A percentile compares a stretch with the other conserved stretches of the same genome.
These are phyloP conservation scores for Lasiosphaeriaceae sp. DNA, from an alignment of 495 filamentous ascomycete genomes.

Conservation along the genomic window DNA sequence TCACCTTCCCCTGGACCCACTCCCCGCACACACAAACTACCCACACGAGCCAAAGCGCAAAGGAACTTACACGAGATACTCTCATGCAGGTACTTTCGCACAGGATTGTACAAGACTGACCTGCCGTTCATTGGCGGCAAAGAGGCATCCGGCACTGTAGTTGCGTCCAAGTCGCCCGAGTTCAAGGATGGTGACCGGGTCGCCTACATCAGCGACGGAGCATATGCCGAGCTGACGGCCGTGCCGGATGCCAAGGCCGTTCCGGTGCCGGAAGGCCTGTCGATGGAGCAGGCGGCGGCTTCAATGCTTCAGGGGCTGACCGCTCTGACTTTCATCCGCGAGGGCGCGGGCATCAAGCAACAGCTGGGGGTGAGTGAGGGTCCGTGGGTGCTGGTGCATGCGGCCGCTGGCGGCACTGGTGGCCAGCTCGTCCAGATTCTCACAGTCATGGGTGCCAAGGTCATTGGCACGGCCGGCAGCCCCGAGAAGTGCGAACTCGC, in stretches of 20 bases:
- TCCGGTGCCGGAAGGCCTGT: constrained; percentile 61
- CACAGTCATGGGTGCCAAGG: constrained; percentile 64
- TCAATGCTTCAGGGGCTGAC: constrained; percentile 80
- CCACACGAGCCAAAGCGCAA: neutral
- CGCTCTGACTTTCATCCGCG: constrained; percentile 75
- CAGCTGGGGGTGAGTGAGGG: constrained; percentile 34
- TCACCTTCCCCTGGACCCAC: neutral
- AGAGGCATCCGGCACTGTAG: constrained; percentile 60
- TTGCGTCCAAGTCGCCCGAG: constrained; percentile 35
- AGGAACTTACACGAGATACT: constrained; percentile 16
- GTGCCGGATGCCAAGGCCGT: constrained; percentile 53
- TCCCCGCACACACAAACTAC: neutral
- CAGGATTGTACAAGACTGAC: constrained; percentile 72
- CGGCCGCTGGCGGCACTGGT: constrained; percentile 87
- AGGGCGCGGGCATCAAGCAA: constrained; percentile 65
- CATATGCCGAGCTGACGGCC: constrained; percentile 75
- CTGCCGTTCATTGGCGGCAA: constrained; percentile 75
- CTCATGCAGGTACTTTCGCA: constrained; percentile 72
- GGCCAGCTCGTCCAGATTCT: constrained; percentile 74
- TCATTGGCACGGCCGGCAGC: constrained; percentile 80
- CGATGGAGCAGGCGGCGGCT: constrained; percentile 61
- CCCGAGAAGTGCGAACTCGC: constrained; percentile 69
- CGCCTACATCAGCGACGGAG: constrained; percentile 53
- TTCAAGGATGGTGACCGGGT: constrained; percentile 65
- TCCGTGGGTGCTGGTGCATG: constrained; percentile 85